These are phyloP conservation scores for Coprinopsis cinerea DNA, from an alignment of 768 basidiomycete species.

Conservation along the genomic window DNA sequence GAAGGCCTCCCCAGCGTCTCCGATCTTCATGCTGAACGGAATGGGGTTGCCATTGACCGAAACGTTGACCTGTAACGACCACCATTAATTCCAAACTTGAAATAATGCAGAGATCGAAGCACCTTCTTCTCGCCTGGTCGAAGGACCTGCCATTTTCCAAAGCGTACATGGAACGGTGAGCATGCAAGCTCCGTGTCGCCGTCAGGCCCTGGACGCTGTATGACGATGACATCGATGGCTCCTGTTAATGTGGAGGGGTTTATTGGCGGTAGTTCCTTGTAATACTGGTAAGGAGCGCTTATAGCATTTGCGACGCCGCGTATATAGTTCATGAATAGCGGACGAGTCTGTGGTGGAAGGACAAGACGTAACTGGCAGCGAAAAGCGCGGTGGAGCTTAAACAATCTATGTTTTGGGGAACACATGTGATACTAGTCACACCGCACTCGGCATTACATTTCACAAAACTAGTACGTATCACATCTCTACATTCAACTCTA, in stretches of 20 bases:
- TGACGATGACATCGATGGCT: conserved; percentile 98
- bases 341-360: neutral
- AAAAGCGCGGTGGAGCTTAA: conserved; percentile 1
- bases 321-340: conserved; percentile 69
- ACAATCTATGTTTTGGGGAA: neutral
- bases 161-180: conserved; percentile 95
- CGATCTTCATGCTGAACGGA: conserved; percentile 97
- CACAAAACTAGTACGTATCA: neutral
- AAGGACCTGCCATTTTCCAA: conserved; percentile 95
- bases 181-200: conserved; percentile 72
- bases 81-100: neutral
- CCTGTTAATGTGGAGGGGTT: conserved; percentile 97
- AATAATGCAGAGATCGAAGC: conserved; percentile 3
- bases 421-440: conserved; percentile 6
- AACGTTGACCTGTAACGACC: conserved; percentile 65
- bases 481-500: conserved; percentile 17
- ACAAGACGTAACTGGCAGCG: neutral
- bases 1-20: conserved; percentile 97
- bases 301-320: conserved; percentile 74
- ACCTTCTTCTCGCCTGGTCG: conserved; percentile 93
- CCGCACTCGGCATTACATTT: neutral
- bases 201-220: conserved; percentile 62
- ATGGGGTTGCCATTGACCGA: conserved; percentile 80
- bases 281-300: conserved; percentile 84
- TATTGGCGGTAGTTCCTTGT: conserved; percentile 77